A percentile compares a stretch with the other conserved stretches of the same genome.
phyloP scores from a whole-genome alignment of 179 eudicot genomes.

The Beta corolliflora region DNA sequence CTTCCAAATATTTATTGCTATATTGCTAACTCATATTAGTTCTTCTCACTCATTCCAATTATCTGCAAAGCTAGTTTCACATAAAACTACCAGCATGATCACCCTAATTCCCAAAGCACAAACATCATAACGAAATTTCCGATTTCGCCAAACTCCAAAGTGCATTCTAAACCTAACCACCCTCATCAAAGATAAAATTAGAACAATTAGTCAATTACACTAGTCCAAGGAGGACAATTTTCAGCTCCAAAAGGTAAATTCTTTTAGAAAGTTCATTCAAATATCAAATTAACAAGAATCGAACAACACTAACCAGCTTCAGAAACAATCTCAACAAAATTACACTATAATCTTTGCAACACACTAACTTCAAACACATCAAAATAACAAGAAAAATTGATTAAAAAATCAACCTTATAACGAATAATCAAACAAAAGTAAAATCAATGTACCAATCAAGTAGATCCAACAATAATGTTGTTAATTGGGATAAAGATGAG shows the following conservation, averaged over 20 bases:
- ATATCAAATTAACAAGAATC: background rate
- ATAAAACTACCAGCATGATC: background rate
- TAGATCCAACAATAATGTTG: conserved; percentile 68
- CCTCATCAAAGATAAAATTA: too few relatives aligned
- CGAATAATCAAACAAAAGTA: too few relatives aligned
- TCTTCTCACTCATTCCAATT: background rate
- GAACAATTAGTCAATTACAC: too few relatives aligned
- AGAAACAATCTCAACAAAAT: background rate
- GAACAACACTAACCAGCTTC: background rate
- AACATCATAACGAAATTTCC: too few relatives aligned
- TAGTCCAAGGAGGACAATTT: too few relatives aligned
- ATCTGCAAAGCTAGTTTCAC: background rate
- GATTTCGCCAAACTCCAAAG: too few relatives aligned
- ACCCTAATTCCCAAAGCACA: background rate
- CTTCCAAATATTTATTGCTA: too few relatives aligned
- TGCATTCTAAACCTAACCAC: too few relatives aligned
- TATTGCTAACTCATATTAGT: background rate
- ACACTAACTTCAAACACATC: too few relatives aligned
- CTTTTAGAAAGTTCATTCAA: background rate
- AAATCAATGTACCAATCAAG: conserved; percentile 22
- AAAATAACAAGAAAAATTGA: too few relatives aligned
- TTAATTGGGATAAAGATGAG: conserved; percentile 67
- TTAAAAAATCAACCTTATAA: too few relatives aligned
- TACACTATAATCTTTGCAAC: background rate
- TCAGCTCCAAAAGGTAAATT: too few relatives aligned